phyloP scores from a whole-genome alignment of 2,329 filamentous ascomycete species.

The Endothia cerciana region DNA sequence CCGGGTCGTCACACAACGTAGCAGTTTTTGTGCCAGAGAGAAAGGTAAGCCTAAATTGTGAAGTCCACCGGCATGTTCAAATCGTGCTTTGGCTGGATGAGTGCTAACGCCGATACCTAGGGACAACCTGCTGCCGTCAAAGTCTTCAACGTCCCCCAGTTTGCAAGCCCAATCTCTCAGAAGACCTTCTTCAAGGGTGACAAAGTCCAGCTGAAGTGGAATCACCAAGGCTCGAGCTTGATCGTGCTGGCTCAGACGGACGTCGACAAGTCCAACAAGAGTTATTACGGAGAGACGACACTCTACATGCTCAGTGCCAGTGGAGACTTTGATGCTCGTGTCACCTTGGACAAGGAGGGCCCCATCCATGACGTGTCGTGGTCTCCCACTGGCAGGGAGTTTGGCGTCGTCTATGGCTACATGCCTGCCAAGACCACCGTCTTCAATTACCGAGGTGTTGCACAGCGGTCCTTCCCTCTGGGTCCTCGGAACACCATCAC shows the following conservation, averaged over 20 bases:
- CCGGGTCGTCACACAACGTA: slow-evolving; percentile 87
- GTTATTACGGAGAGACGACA: slow-evolving; percentile 98
- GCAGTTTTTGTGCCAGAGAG: slow-evolving; percentile 95
- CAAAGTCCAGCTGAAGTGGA: slow-evolving; percentile 99
- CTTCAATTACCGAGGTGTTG: slow-evolving; percentile 86
- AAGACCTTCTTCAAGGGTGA: slow-evolving; percentile 99
- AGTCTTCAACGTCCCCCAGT: slow-evolving; percentile 91
- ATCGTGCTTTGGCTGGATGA: neutral
- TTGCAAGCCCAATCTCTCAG: slow-evolving; percentile 81
- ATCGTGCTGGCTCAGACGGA: slow-evolving; percentile 97
- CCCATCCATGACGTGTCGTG: slow-evolving; percentile 47
- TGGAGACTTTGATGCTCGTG: slow-evolving; percentile 88
- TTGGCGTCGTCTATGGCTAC: slow-evolving; percentile 95
- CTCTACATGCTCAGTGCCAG: slow-evolving; percentile 93
- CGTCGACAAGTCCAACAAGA: slow-evolving; percentile 97
- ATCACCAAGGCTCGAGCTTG: slow-evolving; percentile 84
- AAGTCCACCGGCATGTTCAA: neutral
- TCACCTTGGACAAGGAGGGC: slow-evolving; percentile 57
- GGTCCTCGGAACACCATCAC: slow-evolving; percentile 91
- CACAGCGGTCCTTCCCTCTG: slow-evolving; percentile 83
- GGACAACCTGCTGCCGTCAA: slow-evolving; percentile 93
- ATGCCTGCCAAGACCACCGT: slow-evolving; percentile 99
- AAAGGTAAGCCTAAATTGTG: slow-evolving; percentile 64
- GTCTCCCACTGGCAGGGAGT: slow-evolving; percentile 95
- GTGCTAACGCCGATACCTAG: slow-evolving; percentile 49